Percentiles rank a stretch among this genome's conserved stretches.
phyloP scores from a whole-genome alignment of 257 asterid genomes.

The Schizonepeta tenuifolia region DNA sequence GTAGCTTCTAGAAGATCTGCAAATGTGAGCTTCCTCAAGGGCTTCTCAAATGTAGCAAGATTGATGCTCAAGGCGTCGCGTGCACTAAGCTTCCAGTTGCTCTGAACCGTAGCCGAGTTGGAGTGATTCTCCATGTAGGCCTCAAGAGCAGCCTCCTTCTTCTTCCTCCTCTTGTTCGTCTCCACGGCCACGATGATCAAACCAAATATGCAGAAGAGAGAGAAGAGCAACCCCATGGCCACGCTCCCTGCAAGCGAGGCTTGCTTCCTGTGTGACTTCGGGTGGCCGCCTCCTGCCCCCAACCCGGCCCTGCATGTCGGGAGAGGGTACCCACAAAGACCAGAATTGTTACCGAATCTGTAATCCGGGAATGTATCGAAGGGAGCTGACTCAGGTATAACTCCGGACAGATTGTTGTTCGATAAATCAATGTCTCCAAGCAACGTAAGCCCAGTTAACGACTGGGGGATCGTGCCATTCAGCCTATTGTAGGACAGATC shows the following conservation, averaged over 20 bases:
- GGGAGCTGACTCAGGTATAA: slow-evolving; percentile 80
- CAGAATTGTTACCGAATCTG: slow-evolving; percentile 70
- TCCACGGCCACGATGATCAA: slow-evolving; percentile 69
- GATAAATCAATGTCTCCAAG: slow-evolving; percentile 82
- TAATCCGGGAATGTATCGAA: slow-evolving; percentile 76
- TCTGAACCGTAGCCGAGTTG: slow-evolving; percentile 61
- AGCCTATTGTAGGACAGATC: slow-evolving; percentile 78
- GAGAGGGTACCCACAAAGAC: slow-evolving; percentile 92
- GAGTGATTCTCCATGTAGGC: slow-evolving; percentile 78
- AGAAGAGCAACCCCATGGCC: slow-evolving; percentile 77
- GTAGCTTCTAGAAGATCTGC: slow-evolving; percentile 95
- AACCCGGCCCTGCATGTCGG: slow-evolving; percentile 46
- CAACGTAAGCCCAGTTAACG: slow-evolving; percentile 63
- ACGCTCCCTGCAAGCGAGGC: slow-evolving; percentile 91
- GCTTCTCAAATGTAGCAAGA: slow-evolving; percentile 82
- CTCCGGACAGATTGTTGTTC: slow-evolving; percentile 74
- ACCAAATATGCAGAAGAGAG: slow-evolving; percentile 83
- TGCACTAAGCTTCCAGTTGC: slow-evolving; percentile 74
- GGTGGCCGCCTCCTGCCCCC: slow-evolving; percentile 36
- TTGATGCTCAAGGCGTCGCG: slow-evolving; percentile 79
- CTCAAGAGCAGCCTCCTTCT: slow-evolving; percentile 78
- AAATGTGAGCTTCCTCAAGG: slow-evolving; percentile 79
- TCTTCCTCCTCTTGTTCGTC: slow-evolving; percentile 72
- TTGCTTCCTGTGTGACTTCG: slow-evolving; percentile 58
- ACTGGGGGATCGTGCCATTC: slow-evolving; percentile 70